Conservation (phyloP, 225 moss, liverwort and hornwort genomes). For the Marchantia polymorpha region DNA sequence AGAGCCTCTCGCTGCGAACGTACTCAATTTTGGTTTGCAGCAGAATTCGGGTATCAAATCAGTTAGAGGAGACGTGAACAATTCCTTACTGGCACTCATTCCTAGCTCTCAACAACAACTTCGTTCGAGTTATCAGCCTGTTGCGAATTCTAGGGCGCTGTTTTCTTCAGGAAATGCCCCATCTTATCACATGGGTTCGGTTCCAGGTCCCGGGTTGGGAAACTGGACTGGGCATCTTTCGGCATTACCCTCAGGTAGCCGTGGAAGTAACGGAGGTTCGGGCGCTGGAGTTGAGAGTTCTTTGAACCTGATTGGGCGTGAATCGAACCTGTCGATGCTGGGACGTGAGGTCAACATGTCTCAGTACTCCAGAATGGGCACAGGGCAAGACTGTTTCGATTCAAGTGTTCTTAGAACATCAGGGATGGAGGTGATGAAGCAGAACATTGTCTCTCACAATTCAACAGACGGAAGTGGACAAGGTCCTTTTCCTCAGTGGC, state of each 20-base stretch:
- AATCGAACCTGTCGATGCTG: constrained; percentile 43
- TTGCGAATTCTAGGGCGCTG: constrained; percentile 47
- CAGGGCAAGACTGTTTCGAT: constrained; percentile 42
- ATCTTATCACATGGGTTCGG: constrained; percentile 51
- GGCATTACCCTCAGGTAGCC: constrained; percentile 29
- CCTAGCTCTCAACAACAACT: constrained; percentile 65
- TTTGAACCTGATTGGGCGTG: constrained; percentile 47
- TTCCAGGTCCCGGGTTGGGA: constrained; percentile 44
- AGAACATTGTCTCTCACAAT: constrained; percentile 44
- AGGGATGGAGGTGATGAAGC: constrained; percentile 53
- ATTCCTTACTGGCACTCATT: constrained; percentile 65
- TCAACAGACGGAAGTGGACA: constrained; percentile 53
- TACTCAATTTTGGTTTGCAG: constrained; percentile 62
- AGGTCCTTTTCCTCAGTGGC: constrained; percentile 62
- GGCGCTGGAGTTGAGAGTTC: constrained; percentile 41
- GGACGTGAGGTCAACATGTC: constrained; percentile 54
- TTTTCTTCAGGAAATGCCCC: constrained; percentile 54
- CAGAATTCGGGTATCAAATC: constrained; percentile 62
- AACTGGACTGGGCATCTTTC: constrained; percentile 52
- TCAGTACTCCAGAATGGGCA: constrained; percentile 46
- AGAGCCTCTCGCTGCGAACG: constrained; percentile 62
- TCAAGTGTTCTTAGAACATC: constrained; percentile 51
- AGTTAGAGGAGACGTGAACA: constrained; percentile 57
- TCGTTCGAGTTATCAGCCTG: constrained; percentile 52
- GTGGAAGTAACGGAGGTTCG: constrained; percentile 40